Evolutionary conservation across 2,329 filamentous ascomycete species (phyloP).

Genomic region (Colletotrichum gigasporum): DNA sequence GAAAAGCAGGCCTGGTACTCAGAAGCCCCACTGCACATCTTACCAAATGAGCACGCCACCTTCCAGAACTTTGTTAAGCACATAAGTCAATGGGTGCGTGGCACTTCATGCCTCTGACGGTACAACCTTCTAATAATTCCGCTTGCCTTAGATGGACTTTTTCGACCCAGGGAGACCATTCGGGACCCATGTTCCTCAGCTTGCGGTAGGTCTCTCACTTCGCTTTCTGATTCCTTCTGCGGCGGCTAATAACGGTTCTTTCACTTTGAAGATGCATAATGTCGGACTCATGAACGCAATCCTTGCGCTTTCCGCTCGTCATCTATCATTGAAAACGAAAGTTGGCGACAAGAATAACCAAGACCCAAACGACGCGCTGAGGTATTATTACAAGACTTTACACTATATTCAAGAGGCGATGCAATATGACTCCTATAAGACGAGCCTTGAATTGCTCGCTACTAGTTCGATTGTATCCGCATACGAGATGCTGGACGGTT

Average conservation of each 20-base stretch:
- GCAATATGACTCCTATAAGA: constrained; percentile 65
- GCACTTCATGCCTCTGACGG: fast-evolving
- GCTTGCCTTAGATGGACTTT: constrained; percentile 15
- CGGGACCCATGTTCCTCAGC: constrained; percentile 21
- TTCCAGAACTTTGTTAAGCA: constrained; percentile 28
- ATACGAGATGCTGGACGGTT: constrained; percentile 72
- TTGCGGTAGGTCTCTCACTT: constrained; percentile 10
- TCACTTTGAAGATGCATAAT: constrained; percentile 28
- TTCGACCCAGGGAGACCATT: constrained; percentile 22
- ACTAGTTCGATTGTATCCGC: constrained; percentile 70
- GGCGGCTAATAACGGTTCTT: not conserved
- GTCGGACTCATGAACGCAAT: constrained; percentile 39
- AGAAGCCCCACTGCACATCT: not conserved
- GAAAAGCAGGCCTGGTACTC: constrained; percentile 21
- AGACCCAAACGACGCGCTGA: constrained; percentile 41
- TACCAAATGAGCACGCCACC: not conserved
- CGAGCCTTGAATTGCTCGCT: constrained; percentile 65
- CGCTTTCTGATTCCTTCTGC: too few relatives aligned
- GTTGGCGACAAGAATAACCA: constrained; percentile 30
- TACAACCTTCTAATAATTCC: not conserved
- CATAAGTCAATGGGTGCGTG: constrained; percentile 17
- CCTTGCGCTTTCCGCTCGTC: constrained; percentile 37
- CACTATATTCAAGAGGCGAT: constrained; percentile 70
- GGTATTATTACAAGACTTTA: constrained; percentile 71
- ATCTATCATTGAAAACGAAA: constrained; percentile 27